Conservation (phyloP, 495 filamentous ascomycete species). For the Talaromyces borbonicus region DNA sequence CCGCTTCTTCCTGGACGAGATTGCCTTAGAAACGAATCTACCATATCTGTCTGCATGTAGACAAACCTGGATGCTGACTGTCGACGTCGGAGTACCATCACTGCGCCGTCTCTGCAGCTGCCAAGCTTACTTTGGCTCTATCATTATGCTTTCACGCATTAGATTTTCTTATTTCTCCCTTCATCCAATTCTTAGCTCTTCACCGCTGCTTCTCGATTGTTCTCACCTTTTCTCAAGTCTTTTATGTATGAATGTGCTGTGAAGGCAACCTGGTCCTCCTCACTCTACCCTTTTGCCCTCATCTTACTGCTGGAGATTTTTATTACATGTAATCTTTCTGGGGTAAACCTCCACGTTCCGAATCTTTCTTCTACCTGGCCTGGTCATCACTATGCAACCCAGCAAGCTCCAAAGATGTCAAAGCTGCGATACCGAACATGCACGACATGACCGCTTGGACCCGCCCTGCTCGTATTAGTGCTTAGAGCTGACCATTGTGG, state of each 20-base stretch:
- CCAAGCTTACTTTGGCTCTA: slow-evolving; percentile 11
- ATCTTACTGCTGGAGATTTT: too few species aligned
- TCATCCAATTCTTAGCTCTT: not conserved
- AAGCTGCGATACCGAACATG: not conserved
- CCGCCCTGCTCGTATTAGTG: not conserved
- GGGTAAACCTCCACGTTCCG: too few species aligned
- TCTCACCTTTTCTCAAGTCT: too few species aligned
- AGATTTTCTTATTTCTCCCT: not conserved
- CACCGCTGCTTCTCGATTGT: too few species aligned
- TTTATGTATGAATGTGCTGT: too few species aligned
- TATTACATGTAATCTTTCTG: too few species aligned
- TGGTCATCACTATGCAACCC: too few species aligned
- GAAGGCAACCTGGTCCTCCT: too few species aligned
- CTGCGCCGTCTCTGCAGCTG: not conserved
- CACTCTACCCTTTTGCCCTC: too few species aligned
- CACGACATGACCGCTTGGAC: not conserved
- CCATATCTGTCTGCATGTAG: not conserved
- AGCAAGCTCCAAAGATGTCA: too few species aligned
- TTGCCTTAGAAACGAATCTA: not conserved
- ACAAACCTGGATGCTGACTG: not conserved
- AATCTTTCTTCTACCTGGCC: too few species aligned
- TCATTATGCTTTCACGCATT: not conserved
- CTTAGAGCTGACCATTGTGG: slow-evolving; percentile 30
- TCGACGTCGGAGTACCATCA: not conserved
- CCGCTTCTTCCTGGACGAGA: slow-evolving; percentile 24